These are phyloP conservation scores for Calocybe indica DNA, from an alignment of 768 basidiomycete species.

Conservation along the genomic window DNA sequence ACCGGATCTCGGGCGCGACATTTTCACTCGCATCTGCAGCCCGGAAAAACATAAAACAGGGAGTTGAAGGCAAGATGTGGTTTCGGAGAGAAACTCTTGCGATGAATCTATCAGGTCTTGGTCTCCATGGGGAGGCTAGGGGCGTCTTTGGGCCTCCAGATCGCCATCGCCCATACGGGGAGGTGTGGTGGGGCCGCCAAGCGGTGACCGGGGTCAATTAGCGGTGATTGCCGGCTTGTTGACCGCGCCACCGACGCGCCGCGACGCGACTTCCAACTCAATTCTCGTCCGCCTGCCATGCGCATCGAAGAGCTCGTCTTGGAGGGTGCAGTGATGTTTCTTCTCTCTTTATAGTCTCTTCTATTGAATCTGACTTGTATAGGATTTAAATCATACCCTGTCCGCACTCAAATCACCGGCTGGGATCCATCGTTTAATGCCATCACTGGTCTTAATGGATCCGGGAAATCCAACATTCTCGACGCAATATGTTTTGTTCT, in stretches of 20 bases:
- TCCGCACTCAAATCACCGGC: slow-evolving; percentile 90
- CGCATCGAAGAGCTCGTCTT: slow-evolving; percentile 93
- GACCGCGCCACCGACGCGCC: slow-evolving; percentile 13
- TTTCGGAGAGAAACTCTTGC: too few species aligned
- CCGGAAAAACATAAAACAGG: too few species aligned
- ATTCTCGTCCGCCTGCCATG: slow-evolving; percentile 41
- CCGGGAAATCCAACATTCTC: slow-evolving; percentile 98
- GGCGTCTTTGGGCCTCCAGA: too few species aligned
- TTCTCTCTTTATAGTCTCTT: neutral
- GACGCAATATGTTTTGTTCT: slow-evolving; percentile 99
- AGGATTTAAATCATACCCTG: slow-evolving; percentile 99
- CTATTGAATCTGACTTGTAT: slow-evolving; percentile 1
- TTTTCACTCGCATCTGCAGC: too few species aligned
- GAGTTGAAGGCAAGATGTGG: too few species aligned
- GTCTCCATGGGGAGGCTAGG: too few species aligned
- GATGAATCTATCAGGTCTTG: too few species aligned
- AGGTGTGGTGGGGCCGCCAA: neutral
- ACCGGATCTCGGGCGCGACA: too few species aligned
- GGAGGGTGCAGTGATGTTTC: slow-evolving; percentile 51
- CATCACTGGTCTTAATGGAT: slow-evolving; percentile 93
- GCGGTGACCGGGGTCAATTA: slow-evolving; percentile 4
- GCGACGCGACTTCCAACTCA: neutral
- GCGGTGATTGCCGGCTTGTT: slow-evolving; percentile 9
- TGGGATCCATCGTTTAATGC: slow-evolving; percentile 99
- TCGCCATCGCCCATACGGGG: neutral